Evolutionary conservation across 192 early-diverging fungal species (phyloP), one percentile per base, ranked within the genome.

Genomic region (Allomyces arbusculus): DNA sequence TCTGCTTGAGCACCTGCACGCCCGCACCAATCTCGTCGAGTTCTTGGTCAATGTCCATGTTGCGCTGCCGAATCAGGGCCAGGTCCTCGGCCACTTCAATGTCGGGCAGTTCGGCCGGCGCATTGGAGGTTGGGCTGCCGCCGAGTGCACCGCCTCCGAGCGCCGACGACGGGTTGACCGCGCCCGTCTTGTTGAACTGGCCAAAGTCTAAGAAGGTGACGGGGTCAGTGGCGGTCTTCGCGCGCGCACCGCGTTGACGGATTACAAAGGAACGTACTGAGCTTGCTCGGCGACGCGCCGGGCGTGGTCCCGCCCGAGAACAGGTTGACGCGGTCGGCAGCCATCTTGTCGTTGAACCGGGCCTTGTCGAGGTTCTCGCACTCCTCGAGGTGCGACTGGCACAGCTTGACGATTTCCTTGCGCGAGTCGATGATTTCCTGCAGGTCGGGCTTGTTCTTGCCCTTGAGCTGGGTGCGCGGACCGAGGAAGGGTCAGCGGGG

Each of bases 31-130:
- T 79, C 33, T 74, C 69, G 24, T 84, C 74, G 14, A 84, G 64
- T 40, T 84, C 82, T 23, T 77, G 50, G 69, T 84, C 80, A 69
- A 84, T 84, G 58, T 71, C 65, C 67, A 75, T 73, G 68, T 84
- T 79, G 43, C 71, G 76, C 62, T 80, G 76, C 62, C 71, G 74
- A 23, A 84, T 80, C 40, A 68, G 33, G 65, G 80, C 80, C 23
- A 84, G 71, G 68, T 84, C 82, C 62, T 84, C 82, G 64, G 79
- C 80, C 5, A 80, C 80, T 62, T 84, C 82, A 66, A 84, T 84
- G 68, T 84, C 82, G n/a, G 80, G 78, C 61, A 84, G 67, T 28
- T 84, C 79, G 4, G 33, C 33, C 2, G 33, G 33, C 33, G 33
- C 33, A 7, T 40, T 40, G 4, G 33, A 40, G 0, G 33, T 40